Conservation (phyloP, 2,329 filamentous ascomycete genomes). For the Epichloe festucae region DNA sequence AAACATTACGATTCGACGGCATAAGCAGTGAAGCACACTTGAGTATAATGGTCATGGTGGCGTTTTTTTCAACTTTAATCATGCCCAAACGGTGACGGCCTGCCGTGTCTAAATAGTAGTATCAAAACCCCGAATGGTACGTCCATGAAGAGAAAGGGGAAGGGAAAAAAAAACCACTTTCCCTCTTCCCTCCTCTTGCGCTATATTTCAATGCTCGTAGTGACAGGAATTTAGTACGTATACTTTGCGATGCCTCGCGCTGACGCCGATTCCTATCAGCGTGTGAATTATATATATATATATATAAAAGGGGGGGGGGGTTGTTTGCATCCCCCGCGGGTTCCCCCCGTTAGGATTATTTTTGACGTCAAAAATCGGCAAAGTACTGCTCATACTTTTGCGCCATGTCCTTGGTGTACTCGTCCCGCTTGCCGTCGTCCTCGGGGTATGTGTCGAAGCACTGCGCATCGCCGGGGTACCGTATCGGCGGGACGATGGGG, state of each 20-base stretch:
- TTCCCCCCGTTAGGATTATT: neutral
- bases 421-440: slow-evolving; percentile 50
- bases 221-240: no score
- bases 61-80: neutral
- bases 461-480: slow-evolving; percentile 60
- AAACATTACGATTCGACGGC: no score
- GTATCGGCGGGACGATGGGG: slow-evolving; percentile 63
- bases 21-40: no score
- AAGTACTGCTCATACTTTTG: slow-evolving; percentile 60
- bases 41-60: no score
- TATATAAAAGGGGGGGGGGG: no score
- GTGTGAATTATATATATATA: no score
- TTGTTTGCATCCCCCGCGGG: no score
- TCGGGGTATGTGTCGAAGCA: slow-evolving; percentile 80
- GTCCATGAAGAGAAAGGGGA: neutral
- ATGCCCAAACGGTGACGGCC: neutral
- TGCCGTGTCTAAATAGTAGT: no score
- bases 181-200: neutral
- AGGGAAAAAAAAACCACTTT: neutral
- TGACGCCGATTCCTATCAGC: no score
- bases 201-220: neutral
- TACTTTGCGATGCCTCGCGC: no score
- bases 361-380: slow-evolving; percentile 46
- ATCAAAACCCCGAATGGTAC: no score
- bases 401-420: slow-evolving; percentile 56